Percentiles rank a stretch among this genome's conserved stretches.
phyloP scores from a whole-genome alignment of 1,284 basidiomycete genomes.

The Microbotryum saponariae region DNA sequence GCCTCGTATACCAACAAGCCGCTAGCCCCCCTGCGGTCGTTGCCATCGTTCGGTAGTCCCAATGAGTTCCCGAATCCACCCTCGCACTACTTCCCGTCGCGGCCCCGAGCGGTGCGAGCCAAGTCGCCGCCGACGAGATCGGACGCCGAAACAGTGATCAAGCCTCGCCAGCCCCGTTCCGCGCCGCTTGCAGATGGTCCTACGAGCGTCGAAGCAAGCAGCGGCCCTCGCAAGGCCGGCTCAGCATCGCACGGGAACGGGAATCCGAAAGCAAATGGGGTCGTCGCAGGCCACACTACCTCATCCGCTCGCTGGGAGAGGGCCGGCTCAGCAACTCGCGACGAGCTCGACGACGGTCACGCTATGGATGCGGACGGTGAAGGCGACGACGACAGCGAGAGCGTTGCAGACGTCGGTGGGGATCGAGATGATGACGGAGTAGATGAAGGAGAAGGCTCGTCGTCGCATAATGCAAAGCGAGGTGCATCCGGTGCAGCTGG shows the following conservation, averaged over 20 bases:
- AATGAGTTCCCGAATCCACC: constrained; percentile 9
- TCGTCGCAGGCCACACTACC: not conserved
- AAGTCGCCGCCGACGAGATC: constrained; percentile 8
- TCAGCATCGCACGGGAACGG: not conserved
- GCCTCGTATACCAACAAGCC: too few species aligned
- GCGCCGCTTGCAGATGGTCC: not conserved
- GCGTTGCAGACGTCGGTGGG: constrained; percentile 3
- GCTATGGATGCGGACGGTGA: not conserved
- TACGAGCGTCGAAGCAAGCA: not conserved
- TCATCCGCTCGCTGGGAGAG: not conserved
- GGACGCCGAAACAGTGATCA: constrained; percentile 20
- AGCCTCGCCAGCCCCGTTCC: not conserved
- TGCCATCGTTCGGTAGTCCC: constrained; percentile 11
- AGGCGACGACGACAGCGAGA: constrained; percentile 3
- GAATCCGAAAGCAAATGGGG: not conserved
- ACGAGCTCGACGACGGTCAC: constrained; percentile 1
- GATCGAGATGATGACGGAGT: constrained; percentile 14
- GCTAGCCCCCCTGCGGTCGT: too few species aligned
- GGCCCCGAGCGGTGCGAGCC: constrained; percentile 14
- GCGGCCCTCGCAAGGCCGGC: not conserved
- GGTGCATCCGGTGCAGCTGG: not conserved
- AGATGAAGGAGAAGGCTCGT: constrained; percentile 3
- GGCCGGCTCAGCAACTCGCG: not conserved
- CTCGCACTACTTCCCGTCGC: constrained; percentile 27
- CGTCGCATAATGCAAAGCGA: constrained; percentile 2